Conservation (phyloP, 1,284 basidiomycete species). For the Stereum hirsutum region DNA sequence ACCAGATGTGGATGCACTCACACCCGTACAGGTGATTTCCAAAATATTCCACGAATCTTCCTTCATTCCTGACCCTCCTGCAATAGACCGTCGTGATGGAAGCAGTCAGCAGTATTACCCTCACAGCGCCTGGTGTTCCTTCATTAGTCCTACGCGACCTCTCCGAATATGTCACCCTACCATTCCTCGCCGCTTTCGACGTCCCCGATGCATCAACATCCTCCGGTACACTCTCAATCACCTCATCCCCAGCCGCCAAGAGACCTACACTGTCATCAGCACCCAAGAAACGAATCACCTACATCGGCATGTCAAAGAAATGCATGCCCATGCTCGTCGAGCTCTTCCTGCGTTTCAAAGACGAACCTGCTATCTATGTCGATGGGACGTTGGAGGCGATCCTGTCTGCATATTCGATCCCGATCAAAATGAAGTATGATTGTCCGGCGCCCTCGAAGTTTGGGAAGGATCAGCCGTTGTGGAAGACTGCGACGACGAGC, state of each 20-base stretch:
- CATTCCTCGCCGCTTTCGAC: conserved; percentile 76
- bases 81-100: conserved; percentile 60
- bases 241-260: conserved; percentile 22
- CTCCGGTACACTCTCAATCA: conserved; percentile 9
- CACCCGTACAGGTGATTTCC: conserved; percentile 67
- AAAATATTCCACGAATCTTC: conserved; percentile 1
- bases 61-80: conserved; percentile 4
- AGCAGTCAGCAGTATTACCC: conserved; percentile 59
- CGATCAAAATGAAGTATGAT: conserved; percentile 91
- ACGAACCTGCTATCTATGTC: conserved; percentile 53
- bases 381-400: conserved; percentile 81
- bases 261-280: conserved; percentile 65
- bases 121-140: conserved; percentile 48
- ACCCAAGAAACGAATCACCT: conserved; percentile 59
- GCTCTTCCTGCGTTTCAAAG: conserved; percentile 58
- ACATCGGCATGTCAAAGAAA: conserved; percentile 81
- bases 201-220: conserved; percentile 18
- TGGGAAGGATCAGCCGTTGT: conserved; percentile 78
- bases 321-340: conserved; percentile 79
- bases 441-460: conserved; percentile 84
- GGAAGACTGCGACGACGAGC: conserved; percentile 81
- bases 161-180: conserved; percentile 77
- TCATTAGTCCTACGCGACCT: conserved; percentile 77
- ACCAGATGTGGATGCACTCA: conserved; percentile 77
- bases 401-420: conserved; percentile 79